Evolutionary conservation across 768 basidiomycete species (phyloP).

Genomic region (Rhizopogon salebrosus): DNA sequence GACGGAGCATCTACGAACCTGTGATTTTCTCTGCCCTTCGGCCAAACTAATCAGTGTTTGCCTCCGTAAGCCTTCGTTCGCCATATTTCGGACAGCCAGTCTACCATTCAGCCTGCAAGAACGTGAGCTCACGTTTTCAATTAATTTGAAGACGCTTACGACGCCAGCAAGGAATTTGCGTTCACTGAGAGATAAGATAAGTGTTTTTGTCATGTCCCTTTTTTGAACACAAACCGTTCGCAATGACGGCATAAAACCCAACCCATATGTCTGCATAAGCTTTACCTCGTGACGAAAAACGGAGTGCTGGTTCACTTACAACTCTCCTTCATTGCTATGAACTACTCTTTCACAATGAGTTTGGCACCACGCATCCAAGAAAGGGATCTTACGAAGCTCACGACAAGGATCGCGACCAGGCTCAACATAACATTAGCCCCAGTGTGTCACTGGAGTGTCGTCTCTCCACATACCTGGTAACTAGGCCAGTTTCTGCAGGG

Average conservation of each 20-base stretch:
- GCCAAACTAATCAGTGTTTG: not conserved
- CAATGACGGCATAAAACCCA: not conserved
- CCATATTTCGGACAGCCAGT: not conserved
- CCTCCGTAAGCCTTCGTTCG: not conserved
- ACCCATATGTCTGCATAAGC: not conserved
- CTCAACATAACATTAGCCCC: not conserved
- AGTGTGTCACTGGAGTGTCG: not conserved
- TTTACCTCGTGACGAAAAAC: not conserved
- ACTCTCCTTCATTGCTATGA: not conserved
- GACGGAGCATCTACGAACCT: not conserved
- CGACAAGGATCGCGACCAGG: not conserved
- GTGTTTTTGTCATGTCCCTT: not conserved
- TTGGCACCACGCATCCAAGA: not conserved
- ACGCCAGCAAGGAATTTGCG: not conserved
- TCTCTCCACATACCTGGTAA: not conserved
- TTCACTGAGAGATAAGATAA: not conserved
- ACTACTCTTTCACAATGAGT: slow-evolving; percentile 1
- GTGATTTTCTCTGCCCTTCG: not conserved
- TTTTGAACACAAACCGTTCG: not conserved
- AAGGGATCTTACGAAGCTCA: not conserved
- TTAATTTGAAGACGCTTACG: not conserved
- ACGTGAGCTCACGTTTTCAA: not conserved
- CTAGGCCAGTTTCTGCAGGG: not conserved
- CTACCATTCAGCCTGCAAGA: not conserved
- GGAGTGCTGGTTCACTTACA: not conserved